Evolutionary conservation across 2,329 filamentous ascomycete species (phyloP).

Genomic region (Hirsutella thompsonii): DNA sequence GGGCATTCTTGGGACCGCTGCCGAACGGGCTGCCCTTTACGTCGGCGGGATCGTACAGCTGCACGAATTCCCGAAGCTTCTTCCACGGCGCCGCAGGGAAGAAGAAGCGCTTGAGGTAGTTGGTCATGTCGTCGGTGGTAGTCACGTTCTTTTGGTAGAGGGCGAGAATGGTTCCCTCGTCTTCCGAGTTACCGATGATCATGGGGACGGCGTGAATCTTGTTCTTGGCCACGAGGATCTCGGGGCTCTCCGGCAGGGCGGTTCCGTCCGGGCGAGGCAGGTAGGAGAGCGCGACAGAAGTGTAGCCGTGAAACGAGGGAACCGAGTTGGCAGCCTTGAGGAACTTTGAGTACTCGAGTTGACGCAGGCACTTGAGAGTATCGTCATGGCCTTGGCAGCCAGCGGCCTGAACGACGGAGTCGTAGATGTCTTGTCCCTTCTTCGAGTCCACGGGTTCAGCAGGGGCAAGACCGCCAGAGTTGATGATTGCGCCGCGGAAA

Average conservation of each 20-base stretch:
- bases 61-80: conserved; percentile 43
- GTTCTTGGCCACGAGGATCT: conserved; percentile 37
- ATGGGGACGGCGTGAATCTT: conserved; percentile 35
- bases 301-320: conserved; percentile 54
- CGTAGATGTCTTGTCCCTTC: conserved; percentile 54
- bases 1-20: conserved; percentile 54
- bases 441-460: conserved; percentile 49
- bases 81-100: conserved; percentile 42
- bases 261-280: conserved; percentile 60
- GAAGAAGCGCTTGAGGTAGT: conserved; percentile 49
- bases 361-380: conserved; percentile 54
- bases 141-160: conserved; percentile 59
- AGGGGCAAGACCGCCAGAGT: conserved; percentile 52
- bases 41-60: conserved; percentile 44
- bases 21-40: conserved; percentile 57
- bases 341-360: conserved; percentile 43
- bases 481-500: conserved; percentile 70
- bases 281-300: conserved; percentile 58
- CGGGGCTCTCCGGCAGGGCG: conserved; percentile 48
- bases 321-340: conserved; percentile 58
- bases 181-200: conserved; percentile 62
- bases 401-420: conserved; percentile 43
- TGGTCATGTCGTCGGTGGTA: conserved; percentile 40
- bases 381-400: conserved; percentile 47
- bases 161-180: conserved; percentile 66